Percentiles rank a stretch among this genome's conserved stretches.
Conservation (phyloP, 345 rosid genomes). For the Eucalyptus rudis region DNA sequence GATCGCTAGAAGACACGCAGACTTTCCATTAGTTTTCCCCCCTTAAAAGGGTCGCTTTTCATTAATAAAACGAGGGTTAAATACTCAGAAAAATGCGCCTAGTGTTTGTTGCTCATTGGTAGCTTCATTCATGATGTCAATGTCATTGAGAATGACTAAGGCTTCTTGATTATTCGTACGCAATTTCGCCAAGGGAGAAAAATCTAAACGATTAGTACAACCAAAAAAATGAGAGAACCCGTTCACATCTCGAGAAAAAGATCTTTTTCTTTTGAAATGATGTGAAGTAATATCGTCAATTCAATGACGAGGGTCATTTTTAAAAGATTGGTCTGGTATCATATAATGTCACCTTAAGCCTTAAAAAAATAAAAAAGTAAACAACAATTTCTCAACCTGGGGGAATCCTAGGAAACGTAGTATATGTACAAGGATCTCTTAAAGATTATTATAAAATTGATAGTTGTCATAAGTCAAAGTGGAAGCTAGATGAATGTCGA, state of each 20-base stretch:
- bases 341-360: neutral
- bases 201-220: too few species aligned
- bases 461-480: too few species aligned
- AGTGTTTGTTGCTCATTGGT: neutral
- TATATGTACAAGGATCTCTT: neutral
- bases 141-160: neutral
- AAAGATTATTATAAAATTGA: neutral
- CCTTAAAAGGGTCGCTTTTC: too few species aligned
- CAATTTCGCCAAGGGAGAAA: too few species aligned
- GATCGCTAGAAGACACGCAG: neutral
- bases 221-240: too few species aligned
- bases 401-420: neutral
- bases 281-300: neutral
- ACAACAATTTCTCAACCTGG: neutral
- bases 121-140: slow-evolving; percentile 25
- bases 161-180: too few species aligned
- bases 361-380: neutral
- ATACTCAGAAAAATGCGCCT: neutral
- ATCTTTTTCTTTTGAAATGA: neutral
- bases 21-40: too few species aligned
- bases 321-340: neutral
- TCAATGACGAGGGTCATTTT: neutral
- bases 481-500: too few species aligned
- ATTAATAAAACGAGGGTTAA: neutral
- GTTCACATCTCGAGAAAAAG: too few species aligned